Evolutionary conservation across 2,329 filamentous ascomycete genomes (phyloP).

Genomic region (Calonectria pteridis): DNA sequence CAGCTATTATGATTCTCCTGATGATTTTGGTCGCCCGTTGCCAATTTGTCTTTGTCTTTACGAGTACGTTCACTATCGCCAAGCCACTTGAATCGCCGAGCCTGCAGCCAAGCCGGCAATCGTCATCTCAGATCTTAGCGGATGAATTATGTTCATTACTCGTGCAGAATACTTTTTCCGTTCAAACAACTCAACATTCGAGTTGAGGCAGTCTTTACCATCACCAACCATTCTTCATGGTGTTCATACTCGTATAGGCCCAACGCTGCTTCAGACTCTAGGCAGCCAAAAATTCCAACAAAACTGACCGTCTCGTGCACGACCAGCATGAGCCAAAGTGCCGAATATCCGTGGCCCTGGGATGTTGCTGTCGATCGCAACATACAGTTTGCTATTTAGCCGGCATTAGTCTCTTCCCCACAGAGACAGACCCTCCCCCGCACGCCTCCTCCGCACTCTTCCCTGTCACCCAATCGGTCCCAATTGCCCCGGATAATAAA

Average conservation of each 20-base stretch:
- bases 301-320: neutral
- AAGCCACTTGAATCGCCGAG: constrained; percentile 3
- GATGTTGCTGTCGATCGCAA: neutral
- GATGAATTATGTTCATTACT: neutral
- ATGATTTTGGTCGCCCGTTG: neutral
- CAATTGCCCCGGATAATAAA: neutral
- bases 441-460: constrained; percentile 3
- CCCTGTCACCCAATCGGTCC: neutral
- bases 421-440: neutral
- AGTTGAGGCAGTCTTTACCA: neutral
- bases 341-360: neutral
- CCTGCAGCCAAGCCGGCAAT: constrained; percentile 4
- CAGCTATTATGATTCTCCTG: neutral
- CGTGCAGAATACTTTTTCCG: no score
- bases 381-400: constrained; percentile 9
- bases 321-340: neutral
- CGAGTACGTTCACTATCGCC: neutral
- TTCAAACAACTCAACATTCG: neutral
- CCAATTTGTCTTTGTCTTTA: neutral
- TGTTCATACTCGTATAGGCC: neutral
- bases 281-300: neutral
- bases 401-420: constrained; percentile 4
- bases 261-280: neutral
- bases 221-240: neutral
- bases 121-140: neutral